Evolutionary conservation across 768 basidiomycete species (phyloP).

Genomic region (Boletus pseudo-olivaceus): DNA sequence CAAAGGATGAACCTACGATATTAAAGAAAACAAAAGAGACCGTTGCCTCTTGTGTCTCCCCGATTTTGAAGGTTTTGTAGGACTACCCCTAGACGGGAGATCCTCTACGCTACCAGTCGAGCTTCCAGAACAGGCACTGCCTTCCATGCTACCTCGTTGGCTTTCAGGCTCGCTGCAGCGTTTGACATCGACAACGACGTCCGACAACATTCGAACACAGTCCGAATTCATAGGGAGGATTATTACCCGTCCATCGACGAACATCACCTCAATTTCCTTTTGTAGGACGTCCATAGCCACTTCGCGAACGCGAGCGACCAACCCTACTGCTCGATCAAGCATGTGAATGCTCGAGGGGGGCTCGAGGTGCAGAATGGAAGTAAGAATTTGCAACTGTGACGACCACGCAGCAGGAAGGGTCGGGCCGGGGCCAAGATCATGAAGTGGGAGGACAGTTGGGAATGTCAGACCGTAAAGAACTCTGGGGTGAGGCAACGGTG

Average conservation of each 20-base stretch:
- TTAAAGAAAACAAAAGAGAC: conserved; percentile 66
- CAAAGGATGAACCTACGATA: conserved; percentile 41
- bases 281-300: conserved; percentile 58
- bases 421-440: conserved; percentile 29
- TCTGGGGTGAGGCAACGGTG: conserved; percentile 43
- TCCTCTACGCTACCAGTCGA: conserved; percentile 17
- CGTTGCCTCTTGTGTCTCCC: conserved; percentile 65
- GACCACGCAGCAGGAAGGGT: conserved; percentile 52
- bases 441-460: conserved; percentile 36
- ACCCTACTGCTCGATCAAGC: conserved; percentile 57
- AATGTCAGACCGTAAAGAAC: conserved; percentile 61
- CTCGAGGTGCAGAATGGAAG: conserved; percentile 48
- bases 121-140: conserved; percentile 23
- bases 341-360: conserved; percentile 51
- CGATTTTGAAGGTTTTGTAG: conserved; percentile 32
- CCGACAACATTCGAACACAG: conserved; percentile 45
- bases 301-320: conserved; percentile 52
- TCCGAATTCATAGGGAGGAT: conserved; percentile 44
- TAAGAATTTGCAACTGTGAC: conserved; percentile 48
- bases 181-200: conserved; percentile 52
- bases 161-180: conserved; percentile 39
- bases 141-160: conserved; percentile 31
- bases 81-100: conserved; percentile 6
- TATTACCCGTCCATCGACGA: conserved; percentile 53
- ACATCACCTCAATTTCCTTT: conserved; percentile 46